Evolutionary conservation across 2,329 filamentous ascomycete genomes (phyloP).

Genomic region (Decorospora gaudefroyi): DNA sequence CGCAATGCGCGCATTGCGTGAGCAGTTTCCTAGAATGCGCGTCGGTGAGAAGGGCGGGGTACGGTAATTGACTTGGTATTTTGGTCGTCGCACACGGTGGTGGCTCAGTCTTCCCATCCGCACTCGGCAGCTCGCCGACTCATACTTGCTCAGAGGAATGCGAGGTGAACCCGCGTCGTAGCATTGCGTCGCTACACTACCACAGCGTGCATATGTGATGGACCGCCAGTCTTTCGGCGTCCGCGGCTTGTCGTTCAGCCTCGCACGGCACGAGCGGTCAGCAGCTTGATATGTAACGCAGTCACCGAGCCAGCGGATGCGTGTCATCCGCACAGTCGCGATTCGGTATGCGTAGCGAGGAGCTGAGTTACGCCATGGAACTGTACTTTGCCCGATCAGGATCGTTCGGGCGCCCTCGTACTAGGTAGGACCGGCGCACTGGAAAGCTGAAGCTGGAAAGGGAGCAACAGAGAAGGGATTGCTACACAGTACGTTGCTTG

Average conservation of each 20-base stretch:
- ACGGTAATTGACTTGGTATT: slow-evolving; percentile 8
- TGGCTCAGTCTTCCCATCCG: slow-evolving; percentile 6
- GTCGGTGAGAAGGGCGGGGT: slow-evolving; percentile 5
- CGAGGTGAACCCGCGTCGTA: slow-evolving; percentile 11
- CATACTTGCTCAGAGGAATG: slow-evolving; percentile 14
- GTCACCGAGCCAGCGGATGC: slow-evolving; percentile 13
- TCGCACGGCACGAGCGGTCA: slow-evolving; percentile 30
- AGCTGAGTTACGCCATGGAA: slow-evolving; percentile 20
- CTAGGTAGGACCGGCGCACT: slow-evolving; percentile 7
- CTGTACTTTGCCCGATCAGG: slow-evolving; percentile 15
- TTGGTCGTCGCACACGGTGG: slow-evolving; percentile 4
- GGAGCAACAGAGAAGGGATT: slow-evolving; percentile 20
- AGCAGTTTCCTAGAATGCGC: slow-evolving; percentile 1
- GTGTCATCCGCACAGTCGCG: slow-evolving; percentile 16
- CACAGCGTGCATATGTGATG: slow-evolving; percentile 12
- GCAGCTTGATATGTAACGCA: too few species aligned
- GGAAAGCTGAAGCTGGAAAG: too few species aligned
- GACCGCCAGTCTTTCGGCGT: slow-evolving; percentile 4
- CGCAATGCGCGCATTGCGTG: slow-evolving; percentile 6
- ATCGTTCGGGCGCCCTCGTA: slow-evolving; percentile 16
- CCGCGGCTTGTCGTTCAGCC: slow-evolving; percentile 13
- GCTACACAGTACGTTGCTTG: slow-evolving; percentile 6
- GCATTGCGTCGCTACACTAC: slow-evolving; percentile 19
- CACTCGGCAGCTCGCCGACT: slow-evolving; percentile 12
- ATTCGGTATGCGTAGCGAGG: slow-evolving; percentile 23